Evolutionary conservation across 208 protist species (phyloP).

Genomic region (Leptomonas pyrrhocoris): DNA sequence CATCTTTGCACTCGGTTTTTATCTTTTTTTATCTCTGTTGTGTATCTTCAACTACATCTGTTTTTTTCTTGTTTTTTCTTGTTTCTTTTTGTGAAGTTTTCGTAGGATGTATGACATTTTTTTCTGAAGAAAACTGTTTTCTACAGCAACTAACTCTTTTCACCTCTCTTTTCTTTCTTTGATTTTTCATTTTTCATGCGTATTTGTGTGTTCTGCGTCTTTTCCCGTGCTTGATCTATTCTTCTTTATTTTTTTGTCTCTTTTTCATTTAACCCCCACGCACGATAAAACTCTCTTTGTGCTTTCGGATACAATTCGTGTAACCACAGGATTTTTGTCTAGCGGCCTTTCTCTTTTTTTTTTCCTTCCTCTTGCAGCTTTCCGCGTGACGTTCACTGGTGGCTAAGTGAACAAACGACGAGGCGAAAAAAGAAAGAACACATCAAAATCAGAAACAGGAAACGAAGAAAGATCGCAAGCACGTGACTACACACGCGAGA

Average conservation of each 20-base stretch:
- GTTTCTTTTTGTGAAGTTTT: background rate
- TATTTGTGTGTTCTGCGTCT: conserved; percentile 2
- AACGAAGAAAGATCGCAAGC: background rate
- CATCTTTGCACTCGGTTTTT: background rate
- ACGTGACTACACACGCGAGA: background rate
- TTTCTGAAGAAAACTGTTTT: conserved; percentile 7
- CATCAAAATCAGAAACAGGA: background rate
- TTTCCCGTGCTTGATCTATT: conserved; percentile 11
- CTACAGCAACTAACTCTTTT: conserved; percentile 5
- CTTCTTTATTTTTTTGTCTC: background rate
- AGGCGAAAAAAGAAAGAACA: background rate
- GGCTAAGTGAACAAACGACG: background rate
- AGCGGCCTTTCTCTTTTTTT: background rate
- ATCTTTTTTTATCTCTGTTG: background rate
- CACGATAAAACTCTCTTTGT: background rate
- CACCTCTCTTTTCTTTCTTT: conserved; percentile 5
- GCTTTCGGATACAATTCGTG: conserved; percentile 9
- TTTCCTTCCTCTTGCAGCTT: background rate
- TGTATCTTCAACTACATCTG: background rate
- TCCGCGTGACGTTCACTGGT: background rate
- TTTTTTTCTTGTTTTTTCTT: background rate
- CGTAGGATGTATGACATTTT: conserved; percentile 18
- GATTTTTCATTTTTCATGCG: background rate
- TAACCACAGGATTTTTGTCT: background rate
- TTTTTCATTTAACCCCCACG: background rate